Base-by-base conservation (phyloP, 768 basidiomycete genomes). In the Lactarius psammicola region DNA sequence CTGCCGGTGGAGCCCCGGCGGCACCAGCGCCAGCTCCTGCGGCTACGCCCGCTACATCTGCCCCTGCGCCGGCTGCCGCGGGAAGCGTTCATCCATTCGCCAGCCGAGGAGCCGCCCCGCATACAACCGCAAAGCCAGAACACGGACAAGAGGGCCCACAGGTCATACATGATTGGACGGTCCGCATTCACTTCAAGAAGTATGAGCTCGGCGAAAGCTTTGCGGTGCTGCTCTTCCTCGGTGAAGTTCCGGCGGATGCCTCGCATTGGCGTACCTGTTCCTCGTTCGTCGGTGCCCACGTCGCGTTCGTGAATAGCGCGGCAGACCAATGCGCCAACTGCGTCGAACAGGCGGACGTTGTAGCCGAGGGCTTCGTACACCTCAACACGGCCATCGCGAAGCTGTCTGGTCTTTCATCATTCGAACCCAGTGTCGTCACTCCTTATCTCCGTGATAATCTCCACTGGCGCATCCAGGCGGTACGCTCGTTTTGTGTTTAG, bases 161-260 rank as follows among this genome's bases (percentile, higher is more conserved):
- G 30, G 56, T 31, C 40, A 28, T 62, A 54, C 58, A 67, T 63
- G 81, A 83, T 30, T 84, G 82, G 82, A 74, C 78, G 0, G 80
- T 74, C 7, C 78, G 80, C 42, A 74, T 83, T 53, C 72, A 73
- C 26, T 72, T 77, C 70, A 77, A 80, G 72, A 79, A 81, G 67
- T 79, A 75, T 70, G 82, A 79, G 65, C 68, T 82, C 38, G 78
- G 78, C 3, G 60, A 73, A 5, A 80, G 79, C 72, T 84, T 81
- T 70, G 72, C 74, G n/a, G 74, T 84, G 31, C 70, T 80, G 23
- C 65, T 85, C 59, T 84, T 84, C 79, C 72, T 85, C 7, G 83
- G 81, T 2, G 66, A 64, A 4, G 77, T 78, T 18, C 79, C 79
- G 17, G 74, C 71, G 26, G 76, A 82, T 59, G 72, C 76, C 8